phyloP scores from a whole-genome alignment of 2,329 filamentous ascomycete genomes.

The Botrytis squamosa region DNA sequence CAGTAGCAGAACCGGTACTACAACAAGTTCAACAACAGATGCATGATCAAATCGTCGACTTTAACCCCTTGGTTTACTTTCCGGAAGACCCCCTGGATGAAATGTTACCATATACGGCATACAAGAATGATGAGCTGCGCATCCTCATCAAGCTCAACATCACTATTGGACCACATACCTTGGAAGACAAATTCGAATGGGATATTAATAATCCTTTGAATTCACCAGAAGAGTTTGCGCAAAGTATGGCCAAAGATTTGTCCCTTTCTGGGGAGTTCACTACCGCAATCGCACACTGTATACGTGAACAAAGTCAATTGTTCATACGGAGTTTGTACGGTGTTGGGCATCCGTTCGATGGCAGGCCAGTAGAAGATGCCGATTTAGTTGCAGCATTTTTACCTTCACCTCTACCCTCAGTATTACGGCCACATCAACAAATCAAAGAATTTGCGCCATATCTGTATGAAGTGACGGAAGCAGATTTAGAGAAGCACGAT shows the following conservation, averaged over 20 bases:
- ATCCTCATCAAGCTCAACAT: constrained; percentile 95
- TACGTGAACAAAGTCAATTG: constrained; percentile 91
- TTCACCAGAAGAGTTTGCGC: constrained; percentile 90
- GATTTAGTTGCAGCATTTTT: constrained; percentile 85
- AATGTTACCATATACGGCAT: constrained; percentile 84
- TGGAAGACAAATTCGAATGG: constrained; percentile 98
- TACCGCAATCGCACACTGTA: constrained; percentile 95
- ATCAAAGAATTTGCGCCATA: constrained; percentile 94
- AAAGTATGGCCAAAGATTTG: constrained; percentile 83
- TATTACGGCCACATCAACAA: constrained; percentile 87
- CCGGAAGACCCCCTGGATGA: constrained; percentile 89
- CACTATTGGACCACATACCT: constrained; percentile 89
- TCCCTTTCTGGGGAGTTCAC: constrained; percentile 93
- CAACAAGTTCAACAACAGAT: constrained; percentile 67
- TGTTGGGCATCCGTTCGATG: constrained; percentile 91
- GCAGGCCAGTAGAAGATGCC: constrained; percentile 85
- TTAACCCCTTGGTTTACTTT: constrained; percentile 86
- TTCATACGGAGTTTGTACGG: constrained; percentile 94
- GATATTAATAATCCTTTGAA: constrained; percentile 95
- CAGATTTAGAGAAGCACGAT: constrained; percentile 86
- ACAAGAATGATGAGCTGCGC: constrained; percentile 99
- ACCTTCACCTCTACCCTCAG: constrained; percentile 74
- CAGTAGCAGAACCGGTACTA: constrained; percentile 62
- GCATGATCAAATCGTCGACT: constrained; percentile 86
- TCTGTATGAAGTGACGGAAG: constrained; percentile 89